Evolutionary conservation across 352 stramenopile species (phyloP).

Genomic region (Thalassiosira delicatula): DNA sequence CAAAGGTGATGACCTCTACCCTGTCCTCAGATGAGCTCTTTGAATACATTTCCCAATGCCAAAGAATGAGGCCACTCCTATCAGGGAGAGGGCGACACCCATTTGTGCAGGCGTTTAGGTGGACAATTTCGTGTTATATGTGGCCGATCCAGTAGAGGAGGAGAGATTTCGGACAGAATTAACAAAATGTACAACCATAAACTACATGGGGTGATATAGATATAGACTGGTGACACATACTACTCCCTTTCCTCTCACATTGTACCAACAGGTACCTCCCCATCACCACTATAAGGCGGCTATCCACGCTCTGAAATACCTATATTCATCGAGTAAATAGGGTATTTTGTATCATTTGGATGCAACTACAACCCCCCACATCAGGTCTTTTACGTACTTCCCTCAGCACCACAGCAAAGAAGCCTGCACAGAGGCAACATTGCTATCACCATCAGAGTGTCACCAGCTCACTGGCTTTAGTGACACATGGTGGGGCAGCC

Average conservation of each 20-base stretch:
- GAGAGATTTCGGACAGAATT: background rate
- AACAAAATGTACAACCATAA: background rate
- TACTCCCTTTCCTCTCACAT: slow-evolving; percentile 15
- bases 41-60: too few relatives aligned
- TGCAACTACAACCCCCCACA: background rate
- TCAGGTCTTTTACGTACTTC: slow-evolving; percentile 8
- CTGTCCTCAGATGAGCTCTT: too few relatives aligned
- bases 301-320: slow-evolving; percentile 6
- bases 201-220: background rate
- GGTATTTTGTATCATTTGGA: slow-evolving; percentile 7
- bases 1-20: too few relatives aligned
- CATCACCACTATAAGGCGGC: background rate
- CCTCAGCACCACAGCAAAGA: background rate
- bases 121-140: background rate
- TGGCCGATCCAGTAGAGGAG: background rate
- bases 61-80: too few relatives aligned
- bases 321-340: background rate
- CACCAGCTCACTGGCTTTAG: background rate
- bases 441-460: background rate
- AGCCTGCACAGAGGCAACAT: slow-evolving; percentile 5
- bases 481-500: background rate
- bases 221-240: background rate
- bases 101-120: too few relatives aligned
- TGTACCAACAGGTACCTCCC: background rate
- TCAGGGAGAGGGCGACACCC: too few relatives aligned